Evolutionary conservation across 768 basidiomycete species (phyloP).

Genomic region (Chalciporus pseudorubinellus): DNA sequence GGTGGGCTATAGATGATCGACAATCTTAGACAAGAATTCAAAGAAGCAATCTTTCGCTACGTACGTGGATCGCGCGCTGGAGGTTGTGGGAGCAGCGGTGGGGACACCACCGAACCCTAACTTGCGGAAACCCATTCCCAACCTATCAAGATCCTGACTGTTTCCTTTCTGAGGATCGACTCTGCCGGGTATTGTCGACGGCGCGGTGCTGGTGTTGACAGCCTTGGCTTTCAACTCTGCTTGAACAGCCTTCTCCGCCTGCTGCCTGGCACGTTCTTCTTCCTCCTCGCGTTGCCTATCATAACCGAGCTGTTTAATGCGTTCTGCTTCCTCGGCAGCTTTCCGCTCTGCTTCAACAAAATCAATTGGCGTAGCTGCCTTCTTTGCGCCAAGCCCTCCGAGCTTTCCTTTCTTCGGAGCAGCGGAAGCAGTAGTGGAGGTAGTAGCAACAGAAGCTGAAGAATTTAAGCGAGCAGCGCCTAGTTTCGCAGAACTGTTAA

Average conservation of each 20-base stretch:
- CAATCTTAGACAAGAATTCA: not conserved
- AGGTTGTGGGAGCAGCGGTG: conserved; percentile 51
- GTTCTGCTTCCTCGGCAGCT: conserved; percentile 89
- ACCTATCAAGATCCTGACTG: conserved; percentile 50
- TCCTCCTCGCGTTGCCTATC: conserved; percentile 82
- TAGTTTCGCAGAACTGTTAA: conserved; percentile 34
- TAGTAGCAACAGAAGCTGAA: conserved; percentile 32
- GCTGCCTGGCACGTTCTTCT: conserved; percentile 68
- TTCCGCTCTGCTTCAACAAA: conserved; percentile 93
- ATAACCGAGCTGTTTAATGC: conserved; percentile 89
- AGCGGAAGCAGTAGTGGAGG: conserved; percentile 31
- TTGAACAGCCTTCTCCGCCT: conserved; percentile 48
- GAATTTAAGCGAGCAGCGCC: conserved; percentile 45
- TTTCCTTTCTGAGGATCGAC: conserved; percentile 39
- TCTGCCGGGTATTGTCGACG: conserved; percentile 25
- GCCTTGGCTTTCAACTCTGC: conserved; percentile 30
- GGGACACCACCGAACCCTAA: conserved; percentile 87
- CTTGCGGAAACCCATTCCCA: conserved; percentile 71
- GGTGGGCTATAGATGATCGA: conserved; percentile 18
- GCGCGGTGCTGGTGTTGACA: conserved; percentile 22
- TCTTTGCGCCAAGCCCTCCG: conserved; percentile 83
- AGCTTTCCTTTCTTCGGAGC: conserved; percentile 64
- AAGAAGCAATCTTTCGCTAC: not conserved
- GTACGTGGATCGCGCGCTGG: conserved; percentile 44
- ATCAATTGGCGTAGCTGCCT: conserved; percentile 76